Evolutionary conservation across 257 asterid species (phyloP).

Genomic region (Solanum tarijense): DNA sequence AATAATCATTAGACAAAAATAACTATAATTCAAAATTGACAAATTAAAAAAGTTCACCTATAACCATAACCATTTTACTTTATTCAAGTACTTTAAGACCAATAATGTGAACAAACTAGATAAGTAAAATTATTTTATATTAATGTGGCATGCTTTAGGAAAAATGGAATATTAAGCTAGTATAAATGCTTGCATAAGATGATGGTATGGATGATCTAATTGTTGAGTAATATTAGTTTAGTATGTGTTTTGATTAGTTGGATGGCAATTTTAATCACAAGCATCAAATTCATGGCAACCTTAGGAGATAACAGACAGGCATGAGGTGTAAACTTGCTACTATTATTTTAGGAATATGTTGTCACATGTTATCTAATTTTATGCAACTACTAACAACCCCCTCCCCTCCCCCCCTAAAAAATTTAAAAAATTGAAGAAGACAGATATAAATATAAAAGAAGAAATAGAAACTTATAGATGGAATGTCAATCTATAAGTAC

Average conservation of each 20-base stretch:
- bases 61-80: neutral
- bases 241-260: neutral
- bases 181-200: neutral
- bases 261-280: neutral
- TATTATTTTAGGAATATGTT: conserved; percentile 9
- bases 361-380: conserved; percentile 9
- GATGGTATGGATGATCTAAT: neutral
- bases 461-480: neutral
- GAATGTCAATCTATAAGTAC: neutral
- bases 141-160: neutral
- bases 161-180: neutral
- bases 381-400: neutral
- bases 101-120: neutral
- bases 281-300: conserved; percentile 7
- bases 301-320: conserved; percentile 24
- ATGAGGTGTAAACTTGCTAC: conserved; percentile 21
- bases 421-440: neutral
- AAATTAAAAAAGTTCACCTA: neutral
- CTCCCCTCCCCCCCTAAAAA: neutral
- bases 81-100: neutral
- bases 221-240: neutral
- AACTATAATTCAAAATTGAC: neutral
- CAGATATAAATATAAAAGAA: neutral
- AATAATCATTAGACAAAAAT: neutral
- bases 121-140: neutral